These are phyloP conservation scores for Ustilago loliicola DNA, from an alignment of 1,284 basidiomycete species.

Conservation along the genomic window DNA sequence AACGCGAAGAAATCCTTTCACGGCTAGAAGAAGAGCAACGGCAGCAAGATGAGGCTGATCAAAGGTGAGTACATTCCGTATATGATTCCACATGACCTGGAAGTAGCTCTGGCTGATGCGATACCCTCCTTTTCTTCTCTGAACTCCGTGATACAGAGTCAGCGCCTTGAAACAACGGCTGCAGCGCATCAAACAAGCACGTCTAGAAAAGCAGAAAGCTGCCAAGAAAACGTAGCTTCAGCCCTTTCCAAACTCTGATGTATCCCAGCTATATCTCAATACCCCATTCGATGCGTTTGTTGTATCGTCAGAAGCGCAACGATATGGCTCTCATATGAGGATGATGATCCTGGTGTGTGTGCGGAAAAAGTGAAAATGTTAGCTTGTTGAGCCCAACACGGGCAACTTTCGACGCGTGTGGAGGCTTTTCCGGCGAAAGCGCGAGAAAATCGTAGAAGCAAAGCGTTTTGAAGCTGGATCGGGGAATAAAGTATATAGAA, in stretches of 20 bases:
- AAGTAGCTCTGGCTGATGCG: neutral
- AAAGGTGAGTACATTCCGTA: conserved; percentile 43
- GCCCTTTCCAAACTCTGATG: neutral
- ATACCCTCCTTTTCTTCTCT: neutral
- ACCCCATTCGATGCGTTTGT: neutral
- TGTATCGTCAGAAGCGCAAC: too few species aligned
- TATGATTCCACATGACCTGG: neutral
- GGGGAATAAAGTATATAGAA: neutral
- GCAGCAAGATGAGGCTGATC: conserved; percentile 60
- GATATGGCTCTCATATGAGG: too few species aligned
- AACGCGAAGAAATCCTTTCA: conserved; percentile 58
- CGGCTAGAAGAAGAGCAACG: conserved; percentile 62
- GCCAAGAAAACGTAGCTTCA: conserved; percentile 10
- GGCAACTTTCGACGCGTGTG: conserved; percentile 21
- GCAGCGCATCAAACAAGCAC: conserved; percentile 49
- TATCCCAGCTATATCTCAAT: neutral
- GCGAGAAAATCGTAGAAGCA: conserved; percentile 42
- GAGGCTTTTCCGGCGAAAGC: conserved; percentile 39
- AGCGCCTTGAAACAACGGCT: conserved; percentile 47
- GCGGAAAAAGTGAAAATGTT: neutral
- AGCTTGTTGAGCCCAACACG: neutral
- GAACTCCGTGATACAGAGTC: conserved; percentile 32
- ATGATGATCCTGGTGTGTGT: neutral
- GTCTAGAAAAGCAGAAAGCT: conserved; percentile 35
- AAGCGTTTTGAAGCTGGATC: neutral